Conservation (phyloP, 192 early-diverging fungal species). For the Obelidium mucronatum region DNA sequence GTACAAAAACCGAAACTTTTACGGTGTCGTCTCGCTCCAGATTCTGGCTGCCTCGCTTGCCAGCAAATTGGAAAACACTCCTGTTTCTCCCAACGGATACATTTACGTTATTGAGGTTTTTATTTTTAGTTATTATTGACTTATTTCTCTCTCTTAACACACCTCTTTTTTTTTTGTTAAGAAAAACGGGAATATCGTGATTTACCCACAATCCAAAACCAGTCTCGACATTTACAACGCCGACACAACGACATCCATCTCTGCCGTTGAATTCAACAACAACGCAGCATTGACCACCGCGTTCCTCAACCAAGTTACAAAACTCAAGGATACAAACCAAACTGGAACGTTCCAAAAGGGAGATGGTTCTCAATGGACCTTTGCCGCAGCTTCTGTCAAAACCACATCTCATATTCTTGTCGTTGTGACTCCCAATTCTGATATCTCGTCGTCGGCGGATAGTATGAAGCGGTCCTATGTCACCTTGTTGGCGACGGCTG, state of each 20-base stretch:
- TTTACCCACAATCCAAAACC: slow-evolving; percentile 8
- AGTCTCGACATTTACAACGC: slow-evolving; percentile 21
- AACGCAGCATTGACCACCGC: not conserved
- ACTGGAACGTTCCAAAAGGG: not conserved
- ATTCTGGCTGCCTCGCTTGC: slow-evolving; percentile 13
- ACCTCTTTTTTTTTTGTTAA: not conserved
- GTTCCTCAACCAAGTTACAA: not conserved
- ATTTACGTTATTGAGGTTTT: slow-evolving; percentile 36
- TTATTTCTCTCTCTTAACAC: not conserved
- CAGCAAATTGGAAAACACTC: slow-evolving; percentile 13
- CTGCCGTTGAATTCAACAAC: slow-evolving; percentile 18
- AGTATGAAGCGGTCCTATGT: not conserved
- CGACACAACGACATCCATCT: slow-evolving; percentile 3
- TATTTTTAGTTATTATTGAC: not conserved
- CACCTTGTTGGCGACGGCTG: not conserved
- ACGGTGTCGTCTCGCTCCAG: slow-evolving; percentile 30
- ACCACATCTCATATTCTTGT: slow-evolving; percentile 16
- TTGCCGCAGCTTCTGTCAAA: slow-evolving; percentile 20
- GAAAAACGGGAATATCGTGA: slow-evolving; percentile 21
- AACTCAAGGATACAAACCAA: not conserved
- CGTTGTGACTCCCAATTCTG: slow-evolving; percentile 30
- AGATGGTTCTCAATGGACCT: slow-evolving; percentile 16
- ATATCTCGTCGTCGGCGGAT: slow-evolving; percentile 23
- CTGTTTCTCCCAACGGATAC: slow-evolving; percentile 23
- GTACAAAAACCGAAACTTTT: not conserved